Evolutionary conservation across 2,329 filamentous ascomycete species (phyloP), one percentile per base, ranked within the genome.

Genomic region (Fusarium sp.): DNA sequence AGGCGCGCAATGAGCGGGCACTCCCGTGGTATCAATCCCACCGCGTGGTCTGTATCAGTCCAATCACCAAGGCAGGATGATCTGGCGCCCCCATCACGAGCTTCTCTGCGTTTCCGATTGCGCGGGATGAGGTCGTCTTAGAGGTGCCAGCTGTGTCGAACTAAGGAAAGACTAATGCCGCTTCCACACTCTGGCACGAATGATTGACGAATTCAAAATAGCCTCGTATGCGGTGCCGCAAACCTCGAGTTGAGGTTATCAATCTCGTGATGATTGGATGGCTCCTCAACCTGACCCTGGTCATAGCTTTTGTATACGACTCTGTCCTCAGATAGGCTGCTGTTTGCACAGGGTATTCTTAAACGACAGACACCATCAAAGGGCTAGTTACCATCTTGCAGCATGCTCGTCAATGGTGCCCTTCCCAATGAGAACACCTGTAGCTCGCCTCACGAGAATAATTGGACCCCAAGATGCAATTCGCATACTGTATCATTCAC

Each of bases 1-100:
- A 75, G 71, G 71, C 70, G 75, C 71, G 75, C 71, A 75, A 75
- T 63, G 47, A 67, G 67, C 75, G 75, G 75, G 69, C 75, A 65
- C 75, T 77, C 75, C 75, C 75, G 75, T 72, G 56, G 64, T 64
- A 69, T 71, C 60, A 48, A 68, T 75, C 47, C 56, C 70, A 63
- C 54, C 53, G 58, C 62, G 68, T 71, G 72, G 62, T 71, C 73
- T 61, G 48, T 61, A 68, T 61, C 59, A 65, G 56, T 51, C 55
- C 68, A 65, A 54, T 60, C 44, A 67, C 57, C 51, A 61, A 54
- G 62, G 75, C 55, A 66, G 70, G 66, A 75, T 74, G 60, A 51
- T 57, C 42, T 71, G 62, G 68, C 62, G 58, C 65, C 66, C 68
- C 66, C 68, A 64, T 62, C 60, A 61, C 67, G 51, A 58, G 67